Evolutionary conservation across 192 early-diverging fungal species (phyloP).

Genomic region (Mortierella alpina): DNA sequence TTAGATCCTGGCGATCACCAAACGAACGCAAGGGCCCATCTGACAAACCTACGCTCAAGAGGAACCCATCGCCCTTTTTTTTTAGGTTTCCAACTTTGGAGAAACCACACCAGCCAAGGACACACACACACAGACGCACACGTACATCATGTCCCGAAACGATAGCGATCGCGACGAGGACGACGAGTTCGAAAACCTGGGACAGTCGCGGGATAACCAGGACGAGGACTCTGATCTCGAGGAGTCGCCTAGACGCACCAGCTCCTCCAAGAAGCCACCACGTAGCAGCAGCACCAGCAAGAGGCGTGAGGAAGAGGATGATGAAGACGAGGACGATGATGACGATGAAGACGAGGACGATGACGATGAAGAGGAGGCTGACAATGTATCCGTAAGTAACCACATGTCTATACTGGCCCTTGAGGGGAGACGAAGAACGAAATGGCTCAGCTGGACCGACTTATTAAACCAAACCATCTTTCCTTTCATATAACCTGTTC

Average conservation of each 20-base stretch:
- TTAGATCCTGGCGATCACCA: neutral
- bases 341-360: slow-evolving; percentile 53
- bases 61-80: neutral
- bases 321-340: slow-evolving; percentile 59
- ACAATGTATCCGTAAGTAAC: slow-evolving; percentile 54
- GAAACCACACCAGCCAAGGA: neutral
- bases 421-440: neutral
- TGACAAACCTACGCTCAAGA: neutral
- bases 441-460: neutral
- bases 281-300: slow-evolving; percentile 10
- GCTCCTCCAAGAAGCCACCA: neutral
- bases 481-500: neutral
- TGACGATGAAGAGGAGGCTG: slow-evolving; percentile 63
- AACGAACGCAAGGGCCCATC: neutral
- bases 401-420: slow-evolving; percentile 1
- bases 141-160: slow-evolving; percentile 30
- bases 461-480: neutral
- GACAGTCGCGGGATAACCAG: slow-evolving; percentile 22
- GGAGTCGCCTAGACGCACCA: slow-evolving; percentile 16
- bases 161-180: slow-evolving; percentile 56
- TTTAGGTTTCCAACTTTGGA: neutral
- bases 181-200: slow-evolving; percentile 48
- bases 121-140: neutral
- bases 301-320: slow-evolving; percentile 47
- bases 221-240: slow-evolving; percentile 49